Evolutionary conservation across 345 rosid genomes (phyloP), one percentile per base, ranked within the genome.

Genomic region (Noccaea bulbosa): DNA sequence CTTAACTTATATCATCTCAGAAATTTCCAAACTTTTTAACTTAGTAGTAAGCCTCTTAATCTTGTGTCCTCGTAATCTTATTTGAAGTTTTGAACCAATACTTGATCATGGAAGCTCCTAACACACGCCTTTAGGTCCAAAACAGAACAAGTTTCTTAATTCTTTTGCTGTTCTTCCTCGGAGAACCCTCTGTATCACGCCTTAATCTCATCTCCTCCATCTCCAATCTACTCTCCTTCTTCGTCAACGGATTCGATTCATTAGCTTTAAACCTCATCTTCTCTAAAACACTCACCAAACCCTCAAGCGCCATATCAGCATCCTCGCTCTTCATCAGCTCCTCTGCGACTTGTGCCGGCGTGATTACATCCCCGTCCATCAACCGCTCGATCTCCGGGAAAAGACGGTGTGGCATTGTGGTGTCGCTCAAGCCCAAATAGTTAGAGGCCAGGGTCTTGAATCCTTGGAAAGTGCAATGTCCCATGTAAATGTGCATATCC

Each of bases 401-500:
- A 14, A 73, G 80, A n/a, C 12, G 40, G 79, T 86, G 90, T 33
- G 79, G 32, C 16, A 54, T 71, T 11, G 37, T 43, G 30, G 57
- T 11, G 11, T 30, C 62, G 44, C 22, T 35, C 7, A 81, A 60
- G 2, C 81, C 78, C 67, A 86, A 35, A 49, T 86, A 86, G 69
- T 81, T 86, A 5, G 78, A 78, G 10, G 89, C 75, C 30, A 87
- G 69, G 1, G 77, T 48, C 76, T 63, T 82, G 78, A 87, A 89
- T 0, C 91, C 96, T 8, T 73, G 70, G 2, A 78, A 69, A 2
- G 77, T 70, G 73, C 89, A 89, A 33, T 85, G 85, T 45, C 89
- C 87, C 91, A 87, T 85, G 81, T 85, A 88, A 32, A 85, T 67
- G 74, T 87, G 91, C 84, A 91, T 86, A 72, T 93, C 97, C 86